These are phyloP conservation scores for Pyrenochaeta sp. DNA, from an alignment of 2,329 filamentous ascomycete genomes.

Conservation along the genomic window DNA sequence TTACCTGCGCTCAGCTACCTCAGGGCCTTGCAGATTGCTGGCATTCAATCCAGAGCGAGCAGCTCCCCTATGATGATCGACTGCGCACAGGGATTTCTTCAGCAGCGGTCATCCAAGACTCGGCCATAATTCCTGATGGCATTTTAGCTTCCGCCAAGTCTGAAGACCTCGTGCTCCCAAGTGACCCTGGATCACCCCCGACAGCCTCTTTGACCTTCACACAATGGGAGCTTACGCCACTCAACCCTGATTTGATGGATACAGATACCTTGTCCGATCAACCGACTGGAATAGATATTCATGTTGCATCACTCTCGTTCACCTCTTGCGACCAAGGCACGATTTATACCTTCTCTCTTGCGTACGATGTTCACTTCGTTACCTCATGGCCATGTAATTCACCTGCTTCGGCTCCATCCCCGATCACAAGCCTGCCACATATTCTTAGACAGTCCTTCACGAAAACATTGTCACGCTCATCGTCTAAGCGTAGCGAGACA, in stretches of 20 bases:
- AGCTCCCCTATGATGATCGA: conserved; percentile 40
- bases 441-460: conserved; percentile 35
- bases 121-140: conserved; percentile 40
- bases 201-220: conserved; percentile 28
- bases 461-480: conserved; percentile 37
- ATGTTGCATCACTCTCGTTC: conserved; percentile 47
- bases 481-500: conserved; percentile 42
- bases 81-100: conserved; percentile 48
- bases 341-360: conserved; percentile 48
- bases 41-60: conserved; percentile 57
- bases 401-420: conserved; percentile 42
- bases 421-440: conserved; percentile 23
- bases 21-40: conserved; percentile 56
- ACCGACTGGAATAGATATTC: conserved; percentile 30
- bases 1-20: conserved; percentile 54
- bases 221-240: conserved; percentile 38
- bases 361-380: conserved; percentile 63
- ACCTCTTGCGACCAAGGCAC: conserved; percentile 20
- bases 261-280: conserved; percentile 21
- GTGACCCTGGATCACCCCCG: conserved; percentile 36
- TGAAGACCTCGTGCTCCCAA: conserved; percentile 50
- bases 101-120: conserved; percentile 44
- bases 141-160: conserved; percentile 26
- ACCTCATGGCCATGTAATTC: conserved; percentile 63
- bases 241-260: conserved; percentile 35